Percentiles rank a stretch among this genome's conserved stretches.
These are phyloP conservation scores for Naganishia kalamii DNA, from an alignment of 768 basidiomycete species.

Conservation along the genomic window DNA sequence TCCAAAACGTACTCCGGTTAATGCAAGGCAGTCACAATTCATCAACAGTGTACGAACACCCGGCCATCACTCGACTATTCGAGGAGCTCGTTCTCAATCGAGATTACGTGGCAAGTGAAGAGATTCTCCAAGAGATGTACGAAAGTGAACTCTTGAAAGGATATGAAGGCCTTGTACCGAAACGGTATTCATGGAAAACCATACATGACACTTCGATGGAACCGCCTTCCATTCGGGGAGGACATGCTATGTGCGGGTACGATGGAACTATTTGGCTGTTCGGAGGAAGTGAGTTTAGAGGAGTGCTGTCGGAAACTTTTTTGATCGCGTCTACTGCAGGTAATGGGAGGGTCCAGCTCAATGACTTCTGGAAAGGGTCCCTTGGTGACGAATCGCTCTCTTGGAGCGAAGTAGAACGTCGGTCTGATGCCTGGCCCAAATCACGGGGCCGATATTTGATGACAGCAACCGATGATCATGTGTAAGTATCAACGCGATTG, in stretches of 20 bases:
- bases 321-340: not conserved
- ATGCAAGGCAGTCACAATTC: not conserved
- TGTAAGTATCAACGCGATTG: not conserved
- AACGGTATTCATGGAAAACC: slow-evolving; percentile 1
- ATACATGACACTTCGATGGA: not conserved
- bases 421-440: not conserved
- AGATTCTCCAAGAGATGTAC: slow-evolving; percentile 14
- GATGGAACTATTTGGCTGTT: slow-evolving; percentile 18
- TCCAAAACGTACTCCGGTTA: slow-evolving; percentile 9
- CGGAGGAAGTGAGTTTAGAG: slow-evolving; percentile 20
- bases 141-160: slow-evolving; percentile 22
- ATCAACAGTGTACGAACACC: slow-evolving; percentile 24
- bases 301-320: not conserved
- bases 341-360: not conserved
- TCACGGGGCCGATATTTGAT: not conserved
- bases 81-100: slow-evolving; percentile 20
- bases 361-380: slow-evolving; percentile 15
- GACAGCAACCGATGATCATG: not conserved
- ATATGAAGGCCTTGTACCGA: not conserved
- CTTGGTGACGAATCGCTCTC: not conserved
- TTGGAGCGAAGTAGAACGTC: not conserved
- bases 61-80: slow-evolving; percentile 23
- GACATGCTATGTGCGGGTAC: slow-evolving; percentile 9
- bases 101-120: slow-evolving; percentile 17
- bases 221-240: slow-evolving; percentile 10